A percentile compares a stretch with the other conserved stretches of the same genome.
Evolutionary conservation across 2,329 filamentous ascomycete species (phyloP).

Genomic region (Diaporthe vexans): DNA sequence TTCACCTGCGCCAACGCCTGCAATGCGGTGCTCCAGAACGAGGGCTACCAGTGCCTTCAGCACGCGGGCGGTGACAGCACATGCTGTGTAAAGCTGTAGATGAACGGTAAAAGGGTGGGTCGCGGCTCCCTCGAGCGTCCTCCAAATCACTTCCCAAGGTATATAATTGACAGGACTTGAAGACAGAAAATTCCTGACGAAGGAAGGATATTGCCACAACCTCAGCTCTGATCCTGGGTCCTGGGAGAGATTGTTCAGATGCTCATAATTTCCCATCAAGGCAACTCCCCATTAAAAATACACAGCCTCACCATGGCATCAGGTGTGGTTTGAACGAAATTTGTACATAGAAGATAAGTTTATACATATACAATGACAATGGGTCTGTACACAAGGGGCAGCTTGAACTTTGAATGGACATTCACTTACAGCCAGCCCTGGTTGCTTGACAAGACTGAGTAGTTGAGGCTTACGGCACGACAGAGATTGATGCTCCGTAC

Average conservation of each 20-base stretch:
- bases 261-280: neutral
- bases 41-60: constrained; percentile 14
- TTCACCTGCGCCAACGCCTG: constrained; percentile 17
- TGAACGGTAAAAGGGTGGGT: neutral
- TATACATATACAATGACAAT: neutral
- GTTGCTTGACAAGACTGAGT: too few species aligned
- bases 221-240: neutral
- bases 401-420: neutral
- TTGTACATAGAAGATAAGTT: neutral
- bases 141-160: neutral
- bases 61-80: neutral
- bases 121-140: too few species aligned
- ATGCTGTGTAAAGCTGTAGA: constrained; percentile 21
- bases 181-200: neutral
- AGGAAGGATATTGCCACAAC: too few species aligned
- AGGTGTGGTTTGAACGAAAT: neutral
- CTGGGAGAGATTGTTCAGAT: neutral
- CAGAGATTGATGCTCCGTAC: too few species aligned
- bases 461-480: too few species aligned
- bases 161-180: neutral
- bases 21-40: neutral
- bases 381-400: neutral
- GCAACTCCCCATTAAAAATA: neutral
- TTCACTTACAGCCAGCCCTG: too few species aligned
- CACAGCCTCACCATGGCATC: neutral